Evolutionary conservation across 1,284 basidiomycete genomes (phyloP).

Genomic region (Lignosus rhinocerotis): DNA sequence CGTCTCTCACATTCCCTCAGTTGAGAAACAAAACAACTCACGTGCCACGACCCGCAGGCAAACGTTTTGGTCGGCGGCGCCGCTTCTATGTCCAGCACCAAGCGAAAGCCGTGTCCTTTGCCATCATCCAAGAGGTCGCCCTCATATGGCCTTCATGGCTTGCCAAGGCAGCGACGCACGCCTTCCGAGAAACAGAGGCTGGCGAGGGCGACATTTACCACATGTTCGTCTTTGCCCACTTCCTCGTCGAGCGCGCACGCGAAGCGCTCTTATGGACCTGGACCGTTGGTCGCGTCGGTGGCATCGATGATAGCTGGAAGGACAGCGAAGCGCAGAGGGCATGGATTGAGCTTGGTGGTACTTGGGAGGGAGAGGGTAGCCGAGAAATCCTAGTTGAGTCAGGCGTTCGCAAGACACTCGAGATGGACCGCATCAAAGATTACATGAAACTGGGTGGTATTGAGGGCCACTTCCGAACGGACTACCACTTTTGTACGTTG

Average conservation of each 20-base stretch:
- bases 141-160: conserved; percentile 31
- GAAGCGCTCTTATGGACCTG: conserved; percentile 46
- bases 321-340: conserved; percentile 27
- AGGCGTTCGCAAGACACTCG: conserved; percentile 22
- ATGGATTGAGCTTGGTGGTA: conserved; percentile 39
- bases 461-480: conserved; percentile 21
- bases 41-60: conserved; percentile 22
- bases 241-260: conserved; percentile 40
- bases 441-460: conserved; percentile 22
- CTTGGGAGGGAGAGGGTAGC: conserved; percentile 20
- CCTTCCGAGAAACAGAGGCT: conserved; percentile 36
- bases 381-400: conserved; percentile 14
- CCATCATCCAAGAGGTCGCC: conserved; percentile 34
- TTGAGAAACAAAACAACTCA: not conserved
- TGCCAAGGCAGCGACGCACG: conserved; percentile 33
- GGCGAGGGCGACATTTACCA: conserved; percentile 36
- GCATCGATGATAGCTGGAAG: conserved; percentile 32
- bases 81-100: conserved; percentile 44
- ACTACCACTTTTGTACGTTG: conserved; percentile 30
- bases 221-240: conserved; percentile 38
- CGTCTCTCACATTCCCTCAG: conserved; percentile 2
- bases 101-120: conserved; percentile 34
- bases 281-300: conserved; percentile 36
- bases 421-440: conserved; percentile 20
- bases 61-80: conserved; percentile 38